Evolutionary conservation across 1,139 yeast genomes (phyloP).

Genomic region (Petasospora fabianii): DNA sequence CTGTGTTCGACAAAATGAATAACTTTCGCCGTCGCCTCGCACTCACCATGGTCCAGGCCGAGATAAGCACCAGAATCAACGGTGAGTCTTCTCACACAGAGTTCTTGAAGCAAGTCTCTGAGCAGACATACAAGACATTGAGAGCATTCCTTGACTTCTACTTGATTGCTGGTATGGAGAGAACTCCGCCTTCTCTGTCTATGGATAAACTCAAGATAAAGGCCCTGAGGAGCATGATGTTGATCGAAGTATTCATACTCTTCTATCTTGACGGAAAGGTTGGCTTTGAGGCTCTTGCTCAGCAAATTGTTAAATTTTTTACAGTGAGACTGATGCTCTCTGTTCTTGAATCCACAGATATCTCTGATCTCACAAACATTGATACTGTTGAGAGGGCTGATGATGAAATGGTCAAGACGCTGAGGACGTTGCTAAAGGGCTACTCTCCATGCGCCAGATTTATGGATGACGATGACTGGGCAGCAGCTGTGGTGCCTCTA

Average conservation of each 20-base stretch:
- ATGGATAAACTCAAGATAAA: not conserved
- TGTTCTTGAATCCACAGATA: not conserved
- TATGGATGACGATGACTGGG: constrained; percentile 9
- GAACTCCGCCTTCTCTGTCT: not conserved
- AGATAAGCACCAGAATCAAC: constrained; percentile 48
- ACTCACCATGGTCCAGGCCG: constrained; percentile 34
- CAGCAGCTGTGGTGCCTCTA: constrained; percentile 7
- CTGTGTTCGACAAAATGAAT: too few relatives aligned
- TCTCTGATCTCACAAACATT: too few relatives aligned
- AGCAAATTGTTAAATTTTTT: constrained; percentile 9
- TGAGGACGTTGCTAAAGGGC: constrained; percentile 1
- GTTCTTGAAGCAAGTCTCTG: constrained; percentile 36
- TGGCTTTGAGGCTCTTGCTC: constrained; percentile 8
- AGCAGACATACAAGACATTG: constrained; percentile 37
- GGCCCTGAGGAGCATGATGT: constrained; percentile 2
- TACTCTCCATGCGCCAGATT: constrained; percentile 10
- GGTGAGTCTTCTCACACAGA: constrained; percentile 30
- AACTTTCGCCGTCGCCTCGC: constrained; percentile 3
- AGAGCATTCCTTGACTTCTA: constrained; percentile 37
- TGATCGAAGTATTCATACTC: constrained; percentile 14
- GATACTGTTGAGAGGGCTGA: too few relatives aligned
- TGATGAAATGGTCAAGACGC: constrained; percentile 1
- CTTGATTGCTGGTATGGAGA: constrained; percentile 5
- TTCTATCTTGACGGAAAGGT: constrained; percentile 8
- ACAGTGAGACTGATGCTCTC: constrained; percentile 3